Evolutionary conservation across 75 land plant species (phyloP).

Genomic region (Cryptomeria japonica): DNA sequence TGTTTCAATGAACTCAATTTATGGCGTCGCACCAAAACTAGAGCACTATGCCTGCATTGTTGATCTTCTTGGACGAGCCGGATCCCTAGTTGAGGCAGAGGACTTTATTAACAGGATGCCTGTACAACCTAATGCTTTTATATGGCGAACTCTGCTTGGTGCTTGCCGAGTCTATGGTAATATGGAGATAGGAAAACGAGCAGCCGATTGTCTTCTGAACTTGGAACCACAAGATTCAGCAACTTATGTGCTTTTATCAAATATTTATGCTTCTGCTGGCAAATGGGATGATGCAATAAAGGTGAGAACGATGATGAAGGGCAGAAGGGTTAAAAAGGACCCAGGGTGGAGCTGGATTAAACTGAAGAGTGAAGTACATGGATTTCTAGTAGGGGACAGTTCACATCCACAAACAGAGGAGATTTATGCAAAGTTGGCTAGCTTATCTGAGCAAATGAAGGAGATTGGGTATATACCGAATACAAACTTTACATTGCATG

Average conservation of each 20-base stretch:
- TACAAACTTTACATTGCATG: conserved; percentile 12
- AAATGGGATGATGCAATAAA: conserved; percentile 43
- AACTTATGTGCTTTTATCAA: conserved; percentile 55
- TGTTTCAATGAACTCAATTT: conserved; percentile 36
- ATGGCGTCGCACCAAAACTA: conserved; percentile 42
- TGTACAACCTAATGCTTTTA: conserved; percentile 38
- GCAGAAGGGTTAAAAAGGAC: conserved; percentile 46
- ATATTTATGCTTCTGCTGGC: conserved; percentile 52
- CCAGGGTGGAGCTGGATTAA: conserved; percentile 73
- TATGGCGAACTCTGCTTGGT: conserved; percentile 68
- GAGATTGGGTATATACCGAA: conserved; percentile 11
- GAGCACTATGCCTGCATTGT: conserved; percentile 76
- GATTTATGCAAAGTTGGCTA: conserved; percentile 30
- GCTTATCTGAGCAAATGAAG: conserved; percentile 17
- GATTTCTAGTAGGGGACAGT: conserved; percentile 58
- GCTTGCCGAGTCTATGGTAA: conserved; percentile 65
- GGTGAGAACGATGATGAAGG: conserved; percentile 51
- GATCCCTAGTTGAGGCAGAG: conserved; percentile 45
- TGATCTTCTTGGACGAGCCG: conserved; percentile 63
- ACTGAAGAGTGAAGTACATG: conserved; percentile 40
- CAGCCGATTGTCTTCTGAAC: conserved; percentile 49
- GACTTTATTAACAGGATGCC: conserved; percentile 55
- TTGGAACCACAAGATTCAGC: conserved; percentile 61
- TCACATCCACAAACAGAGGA: conserved; percentile 37
- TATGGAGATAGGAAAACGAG: conserved; percentile 40